These are phyloP conservation scores for Exsudoporus frostii DNA, from an alignment of 768 basidiomycete genomes.

Conservation along the genomic window DNA sequence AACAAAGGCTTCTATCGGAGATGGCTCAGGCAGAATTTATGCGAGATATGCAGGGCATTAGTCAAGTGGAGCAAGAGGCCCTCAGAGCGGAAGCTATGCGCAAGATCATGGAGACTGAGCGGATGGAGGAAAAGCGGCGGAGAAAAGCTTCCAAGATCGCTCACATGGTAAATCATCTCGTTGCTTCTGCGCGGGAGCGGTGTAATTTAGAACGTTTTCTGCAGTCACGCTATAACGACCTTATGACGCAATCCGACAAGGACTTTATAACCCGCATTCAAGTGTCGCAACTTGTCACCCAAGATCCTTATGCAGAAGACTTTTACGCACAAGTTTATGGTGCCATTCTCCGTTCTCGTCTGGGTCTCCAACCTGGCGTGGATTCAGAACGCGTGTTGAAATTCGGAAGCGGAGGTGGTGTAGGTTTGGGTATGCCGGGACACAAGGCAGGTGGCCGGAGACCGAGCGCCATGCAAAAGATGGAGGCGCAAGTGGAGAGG, in stretches of 20 bases:
- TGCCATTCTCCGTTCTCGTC: slow-evolving; percentile 73
- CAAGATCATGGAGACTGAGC: slow-evolving; percentile 88
- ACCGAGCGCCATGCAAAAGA: slow-evolving; percentile 85
- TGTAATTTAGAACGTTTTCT: neutral
- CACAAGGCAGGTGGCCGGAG: slow-evolving; percentile 61
- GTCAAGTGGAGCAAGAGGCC: slow-evolving; percentile 64
- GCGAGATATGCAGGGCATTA: slow-evolving; percentile 58
- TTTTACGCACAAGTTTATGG: slow-evolving; percentile 98
- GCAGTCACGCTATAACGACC: slow-evolving; percentile 87
- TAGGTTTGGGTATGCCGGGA: slow-evolving; percentile 56
- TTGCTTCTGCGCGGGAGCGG: neutral
- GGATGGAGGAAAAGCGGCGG: slow-evolving; percentile 80
- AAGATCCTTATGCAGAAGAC: slow-evolving; percentile 96
- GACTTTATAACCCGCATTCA: slow-evolving; percentile 99
- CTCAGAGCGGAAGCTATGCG: slow-evolving; percentile 77
- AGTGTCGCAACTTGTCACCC: slow-evolving; percentile 94
- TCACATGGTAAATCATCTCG: slow-evolving; percentile 61
- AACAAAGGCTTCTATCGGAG: slow-evolving; percentile 75
- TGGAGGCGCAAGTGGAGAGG: slow-evolving; percentile 94
- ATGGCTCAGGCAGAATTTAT: slow-evolving; percentile 69
- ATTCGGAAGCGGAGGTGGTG: slow-evolving; percentile 83
- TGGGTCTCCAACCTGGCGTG: slow-evolving; percentile 61
- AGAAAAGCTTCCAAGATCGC: slow-evolving; percentile 83
- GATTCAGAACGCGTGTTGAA: slow-evolving; percentile 77
- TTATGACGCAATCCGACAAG: slow-evolving; percentile 98